phyloP scores from a whole-genome alignment of 352 stramenopile genomes.

The Blastocystis sp. region DNA sequence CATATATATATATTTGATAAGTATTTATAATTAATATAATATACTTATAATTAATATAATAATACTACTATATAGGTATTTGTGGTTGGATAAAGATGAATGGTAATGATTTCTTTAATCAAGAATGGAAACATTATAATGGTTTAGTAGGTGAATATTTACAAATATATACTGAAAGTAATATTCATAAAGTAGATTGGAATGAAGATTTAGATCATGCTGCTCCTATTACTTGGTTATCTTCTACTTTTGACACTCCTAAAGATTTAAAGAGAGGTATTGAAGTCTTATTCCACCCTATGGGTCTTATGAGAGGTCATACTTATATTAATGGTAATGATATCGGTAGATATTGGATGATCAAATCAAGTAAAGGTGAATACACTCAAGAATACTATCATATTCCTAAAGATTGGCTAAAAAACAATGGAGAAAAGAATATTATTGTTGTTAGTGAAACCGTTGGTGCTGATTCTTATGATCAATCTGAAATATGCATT shows the following conservation, averaged over 20 bases:
- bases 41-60: too few relatives aligned
- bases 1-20: too few relatives aligned
- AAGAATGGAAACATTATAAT: constrained; percentile 12
- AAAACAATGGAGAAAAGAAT: neutral
- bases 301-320: constrained; percentile 10
- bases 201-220: constrained; percentile 14
- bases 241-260: constrained; percentile 12
- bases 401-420: constrained; percentile 2
- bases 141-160: constrained; percentile 15
- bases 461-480: constrained; percentile 3
- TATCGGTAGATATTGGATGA: too few relatives aligned
- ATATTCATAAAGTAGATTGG: neutral
- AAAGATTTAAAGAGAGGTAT: neutral
- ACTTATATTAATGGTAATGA: constrained; percentile 22
- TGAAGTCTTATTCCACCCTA: constrained; percentile 7
- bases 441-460: neutral
- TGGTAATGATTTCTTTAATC: constrained; percentile 19
- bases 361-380: neutral
- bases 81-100: constrained; percentile 13
- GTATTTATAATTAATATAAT: too few relatives aligned
- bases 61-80: too few relatives aligned
- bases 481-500: too few relatives aligned
- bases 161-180: neutral
- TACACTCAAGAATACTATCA: constrained; percentile 3
- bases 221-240: constrained; percentile 7